These are phyloP conservation scores for Closterium sp. DNA, from an alignment of 139 green algal species.

Conservation along the genomic window DNA sequence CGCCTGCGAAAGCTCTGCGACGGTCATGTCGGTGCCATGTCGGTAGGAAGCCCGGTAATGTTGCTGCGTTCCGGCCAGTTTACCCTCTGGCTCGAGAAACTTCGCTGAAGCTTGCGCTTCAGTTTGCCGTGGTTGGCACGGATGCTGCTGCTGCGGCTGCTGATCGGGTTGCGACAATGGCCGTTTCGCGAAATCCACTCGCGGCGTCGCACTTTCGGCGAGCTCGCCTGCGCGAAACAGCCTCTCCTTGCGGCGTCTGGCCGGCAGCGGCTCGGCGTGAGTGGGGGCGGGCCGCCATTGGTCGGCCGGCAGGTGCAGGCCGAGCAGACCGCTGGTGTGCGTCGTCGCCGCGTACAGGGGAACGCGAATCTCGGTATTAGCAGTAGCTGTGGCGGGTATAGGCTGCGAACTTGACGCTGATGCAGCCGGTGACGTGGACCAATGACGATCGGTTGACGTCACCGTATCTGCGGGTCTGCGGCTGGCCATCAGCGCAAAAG, in stretches of 20 bases:
- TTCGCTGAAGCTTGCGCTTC: neutral
- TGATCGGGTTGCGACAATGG: neutral
- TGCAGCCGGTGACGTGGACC: neutral
- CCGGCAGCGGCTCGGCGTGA: neutral
- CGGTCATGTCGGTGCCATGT: too few relatives aligned
- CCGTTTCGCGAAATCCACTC: neutral
- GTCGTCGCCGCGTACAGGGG: neutral
- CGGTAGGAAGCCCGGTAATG: too few relatives aligned
- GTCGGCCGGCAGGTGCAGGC: neutral
- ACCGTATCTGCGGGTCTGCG: neutral
- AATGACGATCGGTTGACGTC: neutral
- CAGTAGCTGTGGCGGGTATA: neutral
- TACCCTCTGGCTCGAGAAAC: too few relatives aligned
- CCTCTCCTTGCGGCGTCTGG: neutral
- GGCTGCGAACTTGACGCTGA: neutral
- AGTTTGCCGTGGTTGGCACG: neutral
- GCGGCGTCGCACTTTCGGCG: neutral
- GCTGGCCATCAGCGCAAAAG: neutral
- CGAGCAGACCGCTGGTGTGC: neutral
- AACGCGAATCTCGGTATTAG: neutral
- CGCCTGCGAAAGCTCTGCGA: too few relatives aligned
- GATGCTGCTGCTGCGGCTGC: neutral
- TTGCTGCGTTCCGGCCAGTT: too few relatives aligned
- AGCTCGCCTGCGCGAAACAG: neutral
- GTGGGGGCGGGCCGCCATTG: neutral